Evolutionary conservation across 345 rosid species (phyloP).

Genomic region (Cochlearia excelsa): DNA sequence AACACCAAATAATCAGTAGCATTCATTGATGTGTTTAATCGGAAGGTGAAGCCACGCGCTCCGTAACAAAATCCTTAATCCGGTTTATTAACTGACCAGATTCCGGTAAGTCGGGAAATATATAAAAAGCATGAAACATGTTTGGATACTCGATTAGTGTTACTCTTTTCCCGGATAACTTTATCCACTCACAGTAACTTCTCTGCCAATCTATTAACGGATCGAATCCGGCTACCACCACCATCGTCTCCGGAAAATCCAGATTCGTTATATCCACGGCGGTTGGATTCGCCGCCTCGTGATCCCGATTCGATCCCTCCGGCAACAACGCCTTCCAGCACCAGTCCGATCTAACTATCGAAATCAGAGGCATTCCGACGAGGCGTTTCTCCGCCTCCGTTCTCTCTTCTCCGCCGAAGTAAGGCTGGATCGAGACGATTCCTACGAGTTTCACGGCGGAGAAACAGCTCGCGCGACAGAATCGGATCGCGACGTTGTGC

Average conservation of each 20-base stretch:
- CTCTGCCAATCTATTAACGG: slow-evolving; percentile 82
- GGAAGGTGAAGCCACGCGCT: slow-evolving; percentile 35
- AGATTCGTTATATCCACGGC: slow-evolving; percentile 42
- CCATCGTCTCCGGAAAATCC: slow-evolving; percentile 56
- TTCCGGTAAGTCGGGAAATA: slow-evolving; percentile 67
- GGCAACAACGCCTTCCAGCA: slow-evolving; percentile 58
- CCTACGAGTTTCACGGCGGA: slow-evolving; percentile 41
- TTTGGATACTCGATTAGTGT: slow-evolving; percentile 63
- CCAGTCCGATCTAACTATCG: slow-evolving; percentile 50
- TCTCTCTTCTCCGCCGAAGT: slow-evolving; percentile 74
- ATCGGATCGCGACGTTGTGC: slow-evolving; percentile 62
- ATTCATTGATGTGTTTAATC: not conserved
- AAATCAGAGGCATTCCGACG: slow-evolving; percentile 36
- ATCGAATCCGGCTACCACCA: slow-evolving; percentile 57
- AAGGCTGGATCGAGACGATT: slow-evolving; percentile 66
- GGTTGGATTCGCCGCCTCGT: slow-evolving; percentile 46
- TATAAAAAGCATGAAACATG: slow-evolving; percentile 75
- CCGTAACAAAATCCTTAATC: slow-evolving; percentile 51
- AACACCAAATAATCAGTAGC: no score
- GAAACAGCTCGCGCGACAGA: slow-evolving; percentile 24
- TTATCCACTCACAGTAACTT: slow-evolving; percentile 64
- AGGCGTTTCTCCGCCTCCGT: slow-evolving; percentile 59
- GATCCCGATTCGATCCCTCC: slow-evolving; percentile 57
- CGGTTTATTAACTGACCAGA: slow-evolving; percentile 42
- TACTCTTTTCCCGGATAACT: slow-evolving; percentile 57